Base-by-base conservation (phyloP, 306 rosid species). In the Sphenostylis stenocarpa region DNA sequence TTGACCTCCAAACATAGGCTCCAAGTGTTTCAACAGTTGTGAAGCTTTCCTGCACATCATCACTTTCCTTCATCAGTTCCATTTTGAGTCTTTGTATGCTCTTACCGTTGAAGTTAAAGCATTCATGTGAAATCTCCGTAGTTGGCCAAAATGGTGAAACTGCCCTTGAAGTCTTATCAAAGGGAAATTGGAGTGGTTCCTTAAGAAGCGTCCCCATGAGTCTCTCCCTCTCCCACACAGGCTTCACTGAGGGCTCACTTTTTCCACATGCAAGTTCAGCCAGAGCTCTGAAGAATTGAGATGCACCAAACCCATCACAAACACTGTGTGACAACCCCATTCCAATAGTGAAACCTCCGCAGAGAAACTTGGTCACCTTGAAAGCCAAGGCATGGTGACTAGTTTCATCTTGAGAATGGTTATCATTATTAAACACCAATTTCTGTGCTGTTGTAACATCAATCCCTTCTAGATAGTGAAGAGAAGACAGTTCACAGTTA, bases 1-100 rank as follows among this genome's bases (percentile, higher is more conserved):
- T 86, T 36, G 90, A 83, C 61, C 85, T 86, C 92, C 90, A 86
- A 63, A 88, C 81, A 60, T 79, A 88, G 57, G 89, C 92, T 65
- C 86, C 86, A 44, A 86, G 82, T 49, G 78, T 16, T 70, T 88
- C 92, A 41, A 88, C 8, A 28, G 92, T 86, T 55, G 90, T 88
- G 74, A 86, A 69, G 34, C 65, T 82, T 51, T 76, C 75, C 23
- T 49, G 57, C 21, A 43, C 29, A 70, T 6, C 47, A 62, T 61
- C 55, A 36, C 61, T 39, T 67, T 75, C 77, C 67, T 75, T 72
- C 68, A 47, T 75, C 12, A 85, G 69, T 57, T 66, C 71, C 71
- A 58, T 77, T 74, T 88, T 88, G 36, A 88, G 84, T 6, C 74
- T 84, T 47, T 67, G 77, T 55, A 88, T 67, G 52, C 53, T 73